Evolutionary conservation across 305 asterid genomes (phyloP), one percentile per base, ranked within the genome.

Genomic region (Striga hermonthica): DNA sequence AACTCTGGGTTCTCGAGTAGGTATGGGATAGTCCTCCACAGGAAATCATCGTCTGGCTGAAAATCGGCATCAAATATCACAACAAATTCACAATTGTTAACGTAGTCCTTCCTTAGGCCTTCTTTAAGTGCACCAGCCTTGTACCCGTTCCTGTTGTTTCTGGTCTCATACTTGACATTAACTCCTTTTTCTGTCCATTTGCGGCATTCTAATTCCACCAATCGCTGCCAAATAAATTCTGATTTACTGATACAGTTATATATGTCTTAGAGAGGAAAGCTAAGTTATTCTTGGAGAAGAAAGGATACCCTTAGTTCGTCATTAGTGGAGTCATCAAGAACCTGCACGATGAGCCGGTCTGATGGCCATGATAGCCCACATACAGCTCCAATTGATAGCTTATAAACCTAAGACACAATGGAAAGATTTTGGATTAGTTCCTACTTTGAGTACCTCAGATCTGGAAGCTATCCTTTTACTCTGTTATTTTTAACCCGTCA

Each of bases 301-400:
- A 39, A 64, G 11, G 36, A 60, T 75, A 75, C 79, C 79, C 75
- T 60, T 58, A 75, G 64, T 66, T 52, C 63, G 49, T 71, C 77
- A 67, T 69, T 77, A 28, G 82, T 80, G 57, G 82, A 80, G 75
- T 80, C 85, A 72, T 80, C 85, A 77, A 80, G 85, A 68, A 80
- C 81, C 59, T 80, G 85, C 63, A 80, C 76, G 9, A 75, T 54
- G 59, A 80, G 67, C 69, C 77, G 52, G 37, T 80, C 74, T 52
- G 79, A 65, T 69, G 85, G 83, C 85, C 83, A 80, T 1, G 79
- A 75, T 63, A 80, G 79, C 50, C 74, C 75, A 73, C 85, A 78
- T 53, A 72, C 85, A 71, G 81, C 80, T 72, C 85, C 85, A 72
- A 80, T 80, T n/a, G 85, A 80, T n/a, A 77, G 76, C 69, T 78